Evolutionary conservation across 129 eudicot species (phyloP), one percentile per base, ranked within the genome.

Genomic region (Artemisia tridentata): DNA sequence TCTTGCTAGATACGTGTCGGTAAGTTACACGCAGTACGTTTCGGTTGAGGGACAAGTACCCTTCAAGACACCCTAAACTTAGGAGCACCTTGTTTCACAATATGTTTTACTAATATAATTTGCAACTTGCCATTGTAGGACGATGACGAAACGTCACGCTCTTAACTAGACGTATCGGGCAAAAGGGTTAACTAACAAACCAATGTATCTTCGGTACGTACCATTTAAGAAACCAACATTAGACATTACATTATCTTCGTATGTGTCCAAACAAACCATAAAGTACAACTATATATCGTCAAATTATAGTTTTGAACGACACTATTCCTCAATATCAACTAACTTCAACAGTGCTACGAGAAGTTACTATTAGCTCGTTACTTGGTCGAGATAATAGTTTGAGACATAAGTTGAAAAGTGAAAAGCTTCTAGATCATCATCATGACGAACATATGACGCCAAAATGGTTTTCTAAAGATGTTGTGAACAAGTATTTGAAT

Each of bases 401-500:
- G 67, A 63, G 85, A 51, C 67, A 83, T 75, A 77, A 71, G 48
- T 13, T 87, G 38, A 71, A 21, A 68, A 67, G 64, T 19, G 87
- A 84, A n/a, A 65, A 51, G 38, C 59, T 72, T 10, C 78, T 63
- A 16, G 76, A 63, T 27, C 72, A 27, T 34, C 18, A 54, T 25
- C 7, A 60, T 41, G 56, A 34, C 8, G 29, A 67, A 48, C 72
- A 29, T 50, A 55, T 68, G 50, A 18, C 67, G 15, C 67, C 86
- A 11, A 73, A 84, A 67, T 76, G 73, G 0, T 64, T 62, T 69
- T 70, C 80, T 0, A 85, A 80, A 60, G 85, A 82, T 7, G 72
- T 71, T 1, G 80, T 79, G 27, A 76, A 75, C 6, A 87, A 82
- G 69, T 90, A 85, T 69, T 52, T 90, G 76, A 81, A 83, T 59